These are phyloP conservation scores for Calophaca sinica DNA, from an alignment of 306 rosid species.

Conservation along the genomic window DNA sequence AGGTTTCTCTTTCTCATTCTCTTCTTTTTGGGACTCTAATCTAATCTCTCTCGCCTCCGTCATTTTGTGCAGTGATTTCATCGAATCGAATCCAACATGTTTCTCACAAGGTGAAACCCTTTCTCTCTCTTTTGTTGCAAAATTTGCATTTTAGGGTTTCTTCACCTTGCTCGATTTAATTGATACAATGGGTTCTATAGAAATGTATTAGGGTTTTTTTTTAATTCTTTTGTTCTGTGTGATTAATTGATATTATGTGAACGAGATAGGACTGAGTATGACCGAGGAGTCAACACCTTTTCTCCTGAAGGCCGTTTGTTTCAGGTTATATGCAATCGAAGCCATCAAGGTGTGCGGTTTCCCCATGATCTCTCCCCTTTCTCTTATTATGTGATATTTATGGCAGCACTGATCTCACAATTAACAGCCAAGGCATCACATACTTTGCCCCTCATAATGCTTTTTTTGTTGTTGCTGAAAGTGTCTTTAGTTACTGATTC, in stretches of 20 bases:
- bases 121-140: not conserved
- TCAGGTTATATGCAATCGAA: constrained; percentile 97
- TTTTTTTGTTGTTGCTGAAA: no score
- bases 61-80: constrained; percentile 32
- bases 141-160: constrained; percentile 19
- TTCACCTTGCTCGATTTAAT: constrained; percentile 1
- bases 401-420: no score
- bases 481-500: no score
- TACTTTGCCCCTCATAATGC: no score
- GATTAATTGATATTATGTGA: not conserved
- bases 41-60: constrained; percentile 14
- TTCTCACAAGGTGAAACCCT: constrained; percentile 77
- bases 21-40: not conserved
- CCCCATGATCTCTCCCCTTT: not conserved
- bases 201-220: not conserved
- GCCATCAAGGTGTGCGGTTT: constrained; percentile 78
- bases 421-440: no score
- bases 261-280: constrained; percentile 88
- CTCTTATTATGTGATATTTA: no score
- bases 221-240: not conserved
- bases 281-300: constrained; percentile 96
- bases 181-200: not conserved
- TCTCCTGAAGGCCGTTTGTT: constrained; percentile 97
- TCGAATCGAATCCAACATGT: constrained; percentile 55
- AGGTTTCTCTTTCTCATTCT: constrained; percentile 1